Evolutionary conservation across 2,329 filamentous ascomycete species (phyloP).

Genomic region (Talaromyces albobiverticillius): DNA sequence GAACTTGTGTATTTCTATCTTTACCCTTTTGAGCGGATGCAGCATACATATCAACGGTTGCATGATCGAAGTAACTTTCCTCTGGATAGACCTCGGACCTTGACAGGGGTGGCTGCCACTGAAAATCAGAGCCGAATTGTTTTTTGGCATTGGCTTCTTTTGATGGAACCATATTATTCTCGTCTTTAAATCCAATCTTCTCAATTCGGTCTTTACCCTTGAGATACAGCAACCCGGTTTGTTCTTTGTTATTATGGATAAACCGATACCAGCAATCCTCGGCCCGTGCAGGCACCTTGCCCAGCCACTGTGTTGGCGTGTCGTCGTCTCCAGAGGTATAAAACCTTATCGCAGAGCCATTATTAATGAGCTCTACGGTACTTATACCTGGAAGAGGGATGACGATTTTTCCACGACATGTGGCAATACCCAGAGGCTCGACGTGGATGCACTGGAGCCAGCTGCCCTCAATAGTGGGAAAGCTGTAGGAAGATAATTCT

Average conservation of each 20-base stretch:
- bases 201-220: background rate
- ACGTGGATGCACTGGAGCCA: background rate
- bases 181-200: background rate
- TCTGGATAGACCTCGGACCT: constrained; percentile 7
- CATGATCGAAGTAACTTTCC: background rate
- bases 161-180: background rate
- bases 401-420: background rate
- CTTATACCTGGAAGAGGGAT: background rate
- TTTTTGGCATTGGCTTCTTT: too few relatives aligned
- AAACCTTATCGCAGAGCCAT: background rate
- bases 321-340: background rate
- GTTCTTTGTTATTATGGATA: background rate
- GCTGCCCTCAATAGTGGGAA: background rate
- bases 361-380: background rate
- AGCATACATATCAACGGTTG: background rate
- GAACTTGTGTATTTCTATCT: background rate
- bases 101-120: background rate
- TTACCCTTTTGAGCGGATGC: too few relatives aligned
- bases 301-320: background rate
- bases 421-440: background rate
- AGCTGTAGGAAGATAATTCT: background rate
- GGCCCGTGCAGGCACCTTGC: background rate
- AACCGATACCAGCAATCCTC: background rate
- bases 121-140: background rate
- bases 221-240: background rate